Evolutionary conservation across 1,284 basidiomycete species (phyloP).

Genomic region (Mycena citricolor): DNA sequence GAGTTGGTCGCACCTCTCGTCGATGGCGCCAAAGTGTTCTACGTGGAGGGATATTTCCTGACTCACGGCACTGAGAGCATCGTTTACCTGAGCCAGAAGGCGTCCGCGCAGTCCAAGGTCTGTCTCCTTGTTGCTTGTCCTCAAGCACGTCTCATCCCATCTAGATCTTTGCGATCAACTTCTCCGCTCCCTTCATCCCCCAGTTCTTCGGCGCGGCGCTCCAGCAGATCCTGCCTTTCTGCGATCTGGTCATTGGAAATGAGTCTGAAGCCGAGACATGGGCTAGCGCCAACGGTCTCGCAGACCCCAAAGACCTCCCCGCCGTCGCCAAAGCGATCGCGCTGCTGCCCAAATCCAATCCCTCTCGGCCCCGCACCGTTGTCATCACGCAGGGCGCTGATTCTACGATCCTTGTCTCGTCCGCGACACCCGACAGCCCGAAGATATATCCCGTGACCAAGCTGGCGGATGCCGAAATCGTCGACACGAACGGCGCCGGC

Average conservation of each 20-base stretch:
- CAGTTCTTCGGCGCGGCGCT: slow-evolving; percentile 91
- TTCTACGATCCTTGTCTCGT: slow-evolving; percentile 78
- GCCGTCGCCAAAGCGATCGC: slow-evolving; percentile 77
- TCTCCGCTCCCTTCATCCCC: slow-evolving; percentile 97
- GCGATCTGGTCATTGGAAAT: slow-evolving; percentile 90
- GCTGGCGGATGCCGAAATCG: slow-evolving; percentile 71
- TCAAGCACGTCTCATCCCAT: slow-evolving; percentile 1
- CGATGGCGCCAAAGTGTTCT: slow-evolving; percentile 83
- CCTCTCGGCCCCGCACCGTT: slow-evolving; percentile 76
- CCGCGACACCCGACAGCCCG: slow-evolving; percentile 51
- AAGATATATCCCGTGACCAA: slow-evolving; percentile 65
- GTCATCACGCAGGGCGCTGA: slow-evolving; percentile 91
- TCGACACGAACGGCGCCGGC: slow-evolving; percentile 99
- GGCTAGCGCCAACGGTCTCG: slow-evolving; percentile 64
- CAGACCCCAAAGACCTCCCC: slow-evolving; percentile 62
- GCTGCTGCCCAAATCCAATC: slow-evolving; percentile 65
- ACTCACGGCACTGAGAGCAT: slow-evolving; percentile 86
- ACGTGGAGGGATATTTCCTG: slow-evolving; percentile 97
- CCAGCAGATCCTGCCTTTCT: slow-evolving; percentile 77
- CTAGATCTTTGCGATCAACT: slow-evolving; percentile 87
- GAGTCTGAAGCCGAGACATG: slow-evolving; percentile 92
- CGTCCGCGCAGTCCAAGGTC: slow-evolving; percentile 79
- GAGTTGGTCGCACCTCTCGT: slow-evolving; percentile 77
- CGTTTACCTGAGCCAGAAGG: slow-evolving; percentile 78
- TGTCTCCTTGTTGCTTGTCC: slow-evolving; percentile 16